Percentiles rank a stretch among this genome's conserved stretches.
phyloP scores from a whole-genome alignment of 2,329 filamentous ascomycete species.

The Botrytis pseudocinerea region DNA sequence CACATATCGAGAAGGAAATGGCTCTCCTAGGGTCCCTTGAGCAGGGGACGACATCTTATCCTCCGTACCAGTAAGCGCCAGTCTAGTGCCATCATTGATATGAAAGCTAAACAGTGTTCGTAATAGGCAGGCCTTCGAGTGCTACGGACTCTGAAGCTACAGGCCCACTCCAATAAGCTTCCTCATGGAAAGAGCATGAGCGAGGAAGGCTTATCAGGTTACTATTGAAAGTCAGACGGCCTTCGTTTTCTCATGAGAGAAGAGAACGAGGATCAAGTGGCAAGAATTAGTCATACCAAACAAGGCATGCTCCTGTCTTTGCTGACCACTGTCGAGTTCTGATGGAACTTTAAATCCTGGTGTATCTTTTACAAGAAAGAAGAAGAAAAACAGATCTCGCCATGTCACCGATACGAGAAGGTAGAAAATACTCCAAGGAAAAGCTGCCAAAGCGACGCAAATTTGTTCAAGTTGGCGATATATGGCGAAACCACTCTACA shows the following conservation, averaged over 20 bases:
- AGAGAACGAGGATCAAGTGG: background rate
- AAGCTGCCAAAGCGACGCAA: background rate
- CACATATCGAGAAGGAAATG: background rate
- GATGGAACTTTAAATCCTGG: background rate
- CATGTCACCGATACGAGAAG: background rate
- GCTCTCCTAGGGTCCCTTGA: background rate
- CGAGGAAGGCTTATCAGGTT: background rate
- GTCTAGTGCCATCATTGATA: background rate
- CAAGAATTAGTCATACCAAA: background rate
- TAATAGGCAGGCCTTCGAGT: background rate
- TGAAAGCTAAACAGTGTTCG: background rate
- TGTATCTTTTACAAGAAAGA: background rate
- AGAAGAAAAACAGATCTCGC: background rate
- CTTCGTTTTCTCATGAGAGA: background rate
- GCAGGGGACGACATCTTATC: background rate
- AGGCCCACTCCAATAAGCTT: background rate
- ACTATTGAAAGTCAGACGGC: background rate
- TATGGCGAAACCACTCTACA: conserved; percentile 2
- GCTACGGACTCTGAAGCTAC: background rate
- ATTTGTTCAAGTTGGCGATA: background rate
- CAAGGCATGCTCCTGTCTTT: background rate
- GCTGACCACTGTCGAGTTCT: background rate
- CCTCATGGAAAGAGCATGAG: background rate
- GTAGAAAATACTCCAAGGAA: background rate
- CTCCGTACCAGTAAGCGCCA: background rate